These are phyloP conservation scores for Fraxinus greggii DNA, from an alignment of 305 asterid genomes.

Conservation along the genomic window DNA sequence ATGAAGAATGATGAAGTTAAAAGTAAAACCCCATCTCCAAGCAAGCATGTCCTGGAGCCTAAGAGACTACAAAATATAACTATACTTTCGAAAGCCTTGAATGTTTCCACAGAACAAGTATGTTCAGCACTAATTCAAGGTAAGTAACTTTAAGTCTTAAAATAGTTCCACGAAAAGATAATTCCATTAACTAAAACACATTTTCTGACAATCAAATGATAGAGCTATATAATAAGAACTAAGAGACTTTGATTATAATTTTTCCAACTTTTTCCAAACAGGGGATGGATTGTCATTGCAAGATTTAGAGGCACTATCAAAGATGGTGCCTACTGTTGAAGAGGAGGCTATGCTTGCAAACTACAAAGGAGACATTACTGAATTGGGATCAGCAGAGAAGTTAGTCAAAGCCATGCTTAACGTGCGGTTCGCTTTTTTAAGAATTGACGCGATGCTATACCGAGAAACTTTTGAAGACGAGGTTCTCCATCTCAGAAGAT, in stretches of 20 bases:
- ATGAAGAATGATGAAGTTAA: slow-evolving; percentile 54
- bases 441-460: slow-evolving; percentile 89
- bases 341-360: slow-evolving; percentile 70
- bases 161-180: not conserved
- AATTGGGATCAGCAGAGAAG: slow-evolving; percentile 83
- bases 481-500: slow-evolving; percentile 69
- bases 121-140: slow-evolving; percentile 75
- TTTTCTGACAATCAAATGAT: not conserved
- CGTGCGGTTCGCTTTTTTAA: slow-evolving; percentile 67
- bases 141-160: slow-evolving; percentile 9
- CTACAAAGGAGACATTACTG: slow-evolving; percentile 65
- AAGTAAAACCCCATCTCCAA: slow-evolving; percentile 82
- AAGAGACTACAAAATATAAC: slow-evolving; percentile 87
- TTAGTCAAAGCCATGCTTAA: slow-evolving; percentile 68
- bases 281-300: slow-evolving; percentile 78
- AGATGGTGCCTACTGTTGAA: slow-evolving; percentile 86
- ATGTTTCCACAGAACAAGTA: slow-evolving; percentile 72
- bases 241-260: not conserved
- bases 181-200: not conserved
- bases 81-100: slow-evolving; percentile 82
- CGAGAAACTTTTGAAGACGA: slow-evolving; percentile 82
- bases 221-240: not conserved
- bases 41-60: slow-evolving; percentile 83
- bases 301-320: slow-evolving; percentile 81
- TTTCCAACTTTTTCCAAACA: slow-evolving; percentile 24